Evolutionary conservation across 164 flowering plant species (phyloP), one percentile per base, ranked within the genome.

Genomic region (Annona squamosa): DNA sequence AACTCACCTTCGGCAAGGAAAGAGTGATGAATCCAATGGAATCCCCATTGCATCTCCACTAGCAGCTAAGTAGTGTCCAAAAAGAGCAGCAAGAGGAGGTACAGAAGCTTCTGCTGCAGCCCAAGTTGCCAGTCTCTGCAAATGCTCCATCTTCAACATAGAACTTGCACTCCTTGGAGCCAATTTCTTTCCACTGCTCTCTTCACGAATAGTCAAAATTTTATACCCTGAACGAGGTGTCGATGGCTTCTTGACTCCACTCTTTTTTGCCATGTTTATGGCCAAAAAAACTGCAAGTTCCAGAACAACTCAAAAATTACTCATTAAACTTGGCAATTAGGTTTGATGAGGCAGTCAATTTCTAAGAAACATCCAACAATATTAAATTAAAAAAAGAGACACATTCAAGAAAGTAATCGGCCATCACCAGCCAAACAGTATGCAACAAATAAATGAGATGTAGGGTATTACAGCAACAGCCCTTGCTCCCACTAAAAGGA

Each of bases 61-160:
- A 61, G 85, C 70, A 10, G 90, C 89, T 75, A 88, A 67, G 17
- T 81, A 83, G 71, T 75, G 83, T 4, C 95, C 94, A 41, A 81
- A 89, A 18, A 89, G 78, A 3, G 94, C 91, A 70, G 77, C 88
- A 42, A 89, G 63, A 3, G 94, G 81, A 74, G 87, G 90, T 16
- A 89, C 70, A 41, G 83, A 75, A 37, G 82, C 86, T 69, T 88
- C 88, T 12, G 81, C 77, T 56, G 78, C 75, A 3, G 89, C 84
- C 97, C 97, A 90, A 26, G 44, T 41, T 3, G 92, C 91, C 48
- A 90, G 71, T 12, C 80, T 81, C 78, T 89, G 83, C 76, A 89
- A 71, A 79, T 92, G 95, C 68, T 90, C 80, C 47, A 84, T 79
- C 75, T 81, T 88, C 79, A 85, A 62, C 47, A 78, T 71, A 10